These are phyloP conservation scores for Plantago elongata DNA, from an alignment of 257 asterid genomes.

Conservation along the genomic window DNA sequence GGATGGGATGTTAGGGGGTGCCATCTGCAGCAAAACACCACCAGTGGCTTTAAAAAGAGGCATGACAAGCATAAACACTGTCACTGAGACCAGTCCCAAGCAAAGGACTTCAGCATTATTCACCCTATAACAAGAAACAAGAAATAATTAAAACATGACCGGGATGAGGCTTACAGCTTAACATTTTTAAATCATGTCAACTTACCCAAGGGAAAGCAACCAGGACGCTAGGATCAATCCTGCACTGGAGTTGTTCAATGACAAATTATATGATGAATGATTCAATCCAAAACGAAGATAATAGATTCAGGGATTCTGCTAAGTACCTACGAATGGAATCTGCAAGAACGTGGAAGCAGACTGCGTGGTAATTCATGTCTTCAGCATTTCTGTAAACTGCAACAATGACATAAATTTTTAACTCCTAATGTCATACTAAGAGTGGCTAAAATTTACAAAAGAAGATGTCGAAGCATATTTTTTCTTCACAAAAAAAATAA, in stretches of 20 bases:
- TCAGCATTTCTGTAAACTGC: constrained; percentile 90
- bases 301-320: neutral
- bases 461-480: too few species aligned
- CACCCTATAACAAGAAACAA: constrained; percentile 43
- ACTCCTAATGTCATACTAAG: too few species aligned
- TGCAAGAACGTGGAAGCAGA: constrained; percentile 89
- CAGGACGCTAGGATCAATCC: constrained; percentile 94
- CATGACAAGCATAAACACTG: constrained; percentile 84
- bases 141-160: constrained; percentile 6
- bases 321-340: constrained; percentile 92
- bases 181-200: constrained; percentile 3
- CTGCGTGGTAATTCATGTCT: constrained; percentile 95
- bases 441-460: too few species aligned
- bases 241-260: constrained; percentile 61
- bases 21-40: constrained; percentile 76
- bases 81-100: constrained; percentile 81
- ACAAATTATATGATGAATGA: constrained; percentile 11
- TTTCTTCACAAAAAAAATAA: neutral
- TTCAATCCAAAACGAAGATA: neutral
- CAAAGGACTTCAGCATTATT: constrained; percentile 93
- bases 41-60: constrained; percentile 89
- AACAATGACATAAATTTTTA: constrained; percentile 13
- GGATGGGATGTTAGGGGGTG: constrained; percentile 71
- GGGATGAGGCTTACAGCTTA: neutral
- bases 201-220: constrained; percentile 93